Evolutionary conservation across 2,329 filamentous ascomycete genomes (phyloP).

Genomic region (Paecilomyces sp.): DNA sequence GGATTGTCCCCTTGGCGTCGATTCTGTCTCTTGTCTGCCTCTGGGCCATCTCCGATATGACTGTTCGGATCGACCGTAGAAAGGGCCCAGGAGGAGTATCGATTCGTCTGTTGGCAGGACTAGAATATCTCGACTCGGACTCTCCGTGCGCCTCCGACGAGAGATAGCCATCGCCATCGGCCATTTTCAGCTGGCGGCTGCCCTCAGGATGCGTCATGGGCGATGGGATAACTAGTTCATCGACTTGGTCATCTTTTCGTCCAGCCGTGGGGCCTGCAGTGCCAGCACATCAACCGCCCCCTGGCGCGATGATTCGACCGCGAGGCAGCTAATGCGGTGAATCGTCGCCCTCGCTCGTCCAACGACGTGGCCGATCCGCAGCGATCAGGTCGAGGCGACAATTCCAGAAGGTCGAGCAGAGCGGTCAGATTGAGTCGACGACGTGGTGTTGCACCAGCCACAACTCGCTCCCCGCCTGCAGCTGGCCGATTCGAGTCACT

Average conservation of each 20-base stretch:
- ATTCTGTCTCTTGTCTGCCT: not conserved
- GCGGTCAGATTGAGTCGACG: not conserved
- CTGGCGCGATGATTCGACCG: conserved; percentile 2
- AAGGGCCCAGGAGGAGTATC: not conserved
- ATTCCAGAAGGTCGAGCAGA: not conserved
- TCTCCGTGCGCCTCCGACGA: not conserved
- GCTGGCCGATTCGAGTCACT: conserved; percentile 5
- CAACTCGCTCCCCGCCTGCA: conserved; percentile 1
- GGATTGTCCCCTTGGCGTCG: not conserved
- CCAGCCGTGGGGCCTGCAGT: conserved; percentile 11
- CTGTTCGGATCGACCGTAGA: not conserved
- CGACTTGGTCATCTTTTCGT: not conserved
- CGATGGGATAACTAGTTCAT: not conserved
- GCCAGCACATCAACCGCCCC: conserved; percentile 11
- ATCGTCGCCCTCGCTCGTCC: conserved; percentile 5
- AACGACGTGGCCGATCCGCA: conserved; percentile 14
- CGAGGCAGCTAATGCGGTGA: not conserved
- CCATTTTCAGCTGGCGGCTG: not conserved
- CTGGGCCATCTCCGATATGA: not conserved
- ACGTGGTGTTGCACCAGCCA: not conserved
- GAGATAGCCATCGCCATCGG: not conserved
- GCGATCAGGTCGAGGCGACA: not conserved
- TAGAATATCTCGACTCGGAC: not conserved
- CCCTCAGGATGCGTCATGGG: not conserved
- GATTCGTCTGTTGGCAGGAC: not conserved